phyloP scores from a whole-genome alignment of 192 early-diverging fungal genomes.

The Coemansia sp. region DNA sequence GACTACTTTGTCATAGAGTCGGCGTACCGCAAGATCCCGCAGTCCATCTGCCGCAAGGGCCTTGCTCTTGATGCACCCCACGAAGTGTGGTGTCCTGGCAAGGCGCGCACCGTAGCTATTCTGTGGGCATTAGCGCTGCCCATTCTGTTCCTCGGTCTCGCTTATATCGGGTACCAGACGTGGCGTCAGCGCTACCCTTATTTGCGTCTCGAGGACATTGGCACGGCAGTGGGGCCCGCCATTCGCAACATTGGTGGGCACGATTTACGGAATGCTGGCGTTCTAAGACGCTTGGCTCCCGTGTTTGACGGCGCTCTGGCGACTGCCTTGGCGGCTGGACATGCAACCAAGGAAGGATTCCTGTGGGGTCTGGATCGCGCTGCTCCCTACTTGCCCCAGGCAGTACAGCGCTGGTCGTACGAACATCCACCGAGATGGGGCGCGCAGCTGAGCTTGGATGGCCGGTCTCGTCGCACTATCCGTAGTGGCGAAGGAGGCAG shows the following conservation, averaged over 20 bases:
- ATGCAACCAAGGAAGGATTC: slow-evolving; percentile 30
- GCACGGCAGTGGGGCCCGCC: slow-evolving; percentile 23
- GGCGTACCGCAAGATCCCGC: slow-evolving; percentile 85
- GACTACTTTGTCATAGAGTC: slow-evolving; percentile 70
- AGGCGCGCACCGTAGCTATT: slow-evolving; percentile 41
- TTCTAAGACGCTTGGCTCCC: slow-evolving; percentile 32
- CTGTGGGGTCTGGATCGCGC: slow-evolving; percentile 42
- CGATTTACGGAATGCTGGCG: slow-evolving; percentile 10
- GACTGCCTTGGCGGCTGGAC: slow-evolving; percentile 29
- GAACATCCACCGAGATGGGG: slow-evolving; percentile 52
- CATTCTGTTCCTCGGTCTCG: slow-evolving; percentile 24
- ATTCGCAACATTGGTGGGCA: slow-evolving; percentile 12
- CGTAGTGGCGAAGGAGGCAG: slow-evolving; percentile 16
- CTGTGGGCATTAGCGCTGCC: slow-evolving; percentile 42
- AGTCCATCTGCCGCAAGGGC: slow-evolving; percentile 79
- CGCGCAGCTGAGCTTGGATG: slow-evolving; percentile 26
- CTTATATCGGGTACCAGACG: slow-evolving; percentile 34
- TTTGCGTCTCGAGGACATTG: slow-evolving; percentile 45
- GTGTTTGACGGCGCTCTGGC: slow-evolving; percentile 40
- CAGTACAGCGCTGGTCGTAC: slow-evolving; percentile 49
- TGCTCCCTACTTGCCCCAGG: slow-evolving; percentile 35
- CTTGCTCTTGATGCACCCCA: slow-evolving; percentile 54
- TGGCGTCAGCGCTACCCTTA: slow-evolving; percentile 48
- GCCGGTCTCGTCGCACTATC: slow-evolving; percentile 18
- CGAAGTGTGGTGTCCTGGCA: slow-evolving; percentile 68